Percentiles rank a stretch among this genome's conserved stretches.
Conservation (phyloP, 2,329 filamentous ascomycete species). For the Eurotiales sp. region DNA sequence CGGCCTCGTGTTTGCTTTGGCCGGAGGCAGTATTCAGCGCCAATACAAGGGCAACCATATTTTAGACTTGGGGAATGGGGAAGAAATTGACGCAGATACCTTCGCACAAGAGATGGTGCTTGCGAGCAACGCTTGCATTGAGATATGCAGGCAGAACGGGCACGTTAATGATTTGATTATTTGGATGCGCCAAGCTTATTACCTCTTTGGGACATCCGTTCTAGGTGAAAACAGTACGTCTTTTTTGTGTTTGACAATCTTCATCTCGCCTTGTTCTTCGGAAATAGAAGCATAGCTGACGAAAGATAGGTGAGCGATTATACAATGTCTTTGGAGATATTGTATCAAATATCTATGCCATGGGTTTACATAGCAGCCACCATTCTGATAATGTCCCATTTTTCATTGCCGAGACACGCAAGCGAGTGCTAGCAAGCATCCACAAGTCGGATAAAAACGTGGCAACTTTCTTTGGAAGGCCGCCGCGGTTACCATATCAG, state of each 20-base stretch:
- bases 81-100: constrained; percentile 9
- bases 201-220: constrained; percentile 17
- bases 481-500: constrained; percentile 23
- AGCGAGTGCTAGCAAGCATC: constrained; percentile 22
- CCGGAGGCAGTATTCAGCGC: constrained; percentile 14
- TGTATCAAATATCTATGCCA: constrained; percentile 16
- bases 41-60: constrained; percentile 3
- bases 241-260: background rate
- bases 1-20: constrained; percentile 21
- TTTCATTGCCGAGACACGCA: constrained; percentile 25
- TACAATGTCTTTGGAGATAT: constrained; percentile 17
- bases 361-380: constrained; percentile 9
- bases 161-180: constrained; percentile 17
- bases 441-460: constrained; percentile 26
- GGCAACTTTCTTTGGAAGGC: constrained; percentile 26
- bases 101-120: constrained; percentile 20
- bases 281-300: background rate
- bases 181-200: constrained; percentile 19
- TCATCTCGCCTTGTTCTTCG: background rate
- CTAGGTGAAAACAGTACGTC: constrained; percentile 16
- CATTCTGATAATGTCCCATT: constrained; percentile 19
- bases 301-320: constrained; percentile 14
- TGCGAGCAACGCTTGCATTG: constrained; percentile 19
- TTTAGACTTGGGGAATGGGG: constrained; percentile 11
- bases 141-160: constrained; percentile 14